Base-by-base conservation (phyloP, 805 yeast species). In the Debaryomyces maramus region DNA sequence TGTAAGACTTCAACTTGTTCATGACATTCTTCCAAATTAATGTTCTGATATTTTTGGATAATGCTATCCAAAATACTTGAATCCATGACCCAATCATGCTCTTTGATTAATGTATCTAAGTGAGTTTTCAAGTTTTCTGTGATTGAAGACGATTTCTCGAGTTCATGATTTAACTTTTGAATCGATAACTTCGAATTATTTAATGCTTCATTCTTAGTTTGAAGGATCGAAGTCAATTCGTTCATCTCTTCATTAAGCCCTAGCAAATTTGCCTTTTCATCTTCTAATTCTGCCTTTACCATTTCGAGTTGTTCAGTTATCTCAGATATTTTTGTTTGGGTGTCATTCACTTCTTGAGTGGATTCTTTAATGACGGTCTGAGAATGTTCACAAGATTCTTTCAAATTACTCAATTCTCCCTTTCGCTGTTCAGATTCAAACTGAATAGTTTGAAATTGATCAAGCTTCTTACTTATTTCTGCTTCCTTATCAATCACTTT, bases 171-270 rank as follows among this genome's bases (percentile, higher is more conserved):
- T 34, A 80, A 55, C 43, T 75, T 72, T 52, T 81, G 85, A 4
- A 74, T 58, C 38, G 75, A 72, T 28, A 84, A 56, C 43, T 76
- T 79, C 7, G 65, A 58, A 18, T 77, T 73, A 38, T 70, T 73
- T 34, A 74, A 59, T 23, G 55, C 60, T 39, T 76, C 78, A 3
- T 61, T 60, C 45, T 75, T 77, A 11, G 48, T 40, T 39, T 70
- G 72, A 18, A 83, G 56, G 3, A 75, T 58, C 21, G 53, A 55
- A 9, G 70, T 72, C 55, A 85, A 67, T 42, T 84, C 89, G 19
- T 70, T 71, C 29, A 88, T 67, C 58, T 90, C 97, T 43, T 85
- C 93, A 55, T 85, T 83, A 29, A 88, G 70, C 2, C 89, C 89
- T 33, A 80, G 50, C 36, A 85, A 64, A 42, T 75, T 76, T 8